These are phyloP conservation scores for Schizothecium vesticola DNA, from an alignment of 495 filamentous ascomycete species.

Conservation along the genomic window DNA sequence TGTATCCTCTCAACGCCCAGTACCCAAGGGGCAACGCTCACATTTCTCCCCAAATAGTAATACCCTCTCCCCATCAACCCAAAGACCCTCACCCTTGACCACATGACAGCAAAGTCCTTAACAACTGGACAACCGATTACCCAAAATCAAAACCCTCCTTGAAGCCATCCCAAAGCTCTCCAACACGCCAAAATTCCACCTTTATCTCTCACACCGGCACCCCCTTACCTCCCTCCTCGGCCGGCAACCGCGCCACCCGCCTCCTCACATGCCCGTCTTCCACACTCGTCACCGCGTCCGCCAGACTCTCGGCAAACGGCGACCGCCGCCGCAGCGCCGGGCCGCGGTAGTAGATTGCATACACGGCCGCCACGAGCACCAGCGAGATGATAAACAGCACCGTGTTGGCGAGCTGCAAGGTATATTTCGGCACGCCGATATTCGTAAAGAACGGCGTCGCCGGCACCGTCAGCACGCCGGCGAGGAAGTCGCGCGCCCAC, in stretches of 20 bases:
- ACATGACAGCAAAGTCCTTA: neutral
- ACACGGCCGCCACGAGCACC: slow-evolving; percentile 66
- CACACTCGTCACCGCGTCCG: slow-evolving; percentile 17
- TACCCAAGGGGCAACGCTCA: neutral
- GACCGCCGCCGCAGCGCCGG: slow-evolving; percentile 62
- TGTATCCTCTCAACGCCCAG: neutral
- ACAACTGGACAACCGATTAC: neutral
- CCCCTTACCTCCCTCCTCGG: neutral
- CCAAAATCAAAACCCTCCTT: neutral
- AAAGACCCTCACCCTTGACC: neutral
- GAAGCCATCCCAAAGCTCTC: neutral
- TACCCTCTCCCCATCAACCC: neutral
- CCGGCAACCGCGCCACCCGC: slow-evolving; percentile 4
- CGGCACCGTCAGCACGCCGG: slow-evolving; percentile 69
- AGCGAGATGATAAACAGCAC: slow-evolving; percentile 67
- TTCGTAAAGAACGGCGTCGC: slow-evolving; percentile 67
- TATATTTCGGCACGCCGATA: slow-evolving; percentile 46
- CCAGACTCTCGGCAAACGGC: slow-evolving; percentile 68
- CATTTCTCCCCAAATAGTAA: neutral
- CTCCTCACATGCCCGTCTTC: slow-evolving; percentile 9
- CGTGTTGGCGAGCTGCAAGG: slow-evolving; percentile 64
- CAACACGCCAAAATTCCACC: neutral
- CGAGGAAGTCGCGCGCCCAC: slow-evolving; percentile 71
- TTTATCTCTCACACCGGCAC: neutral
- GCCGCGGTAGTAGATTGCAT: slow-evolving; percentile 73